phyloP scores from a whole-genome alignment of 257 asterid species.

The Schizonepeta tenuifolia region DNA sequence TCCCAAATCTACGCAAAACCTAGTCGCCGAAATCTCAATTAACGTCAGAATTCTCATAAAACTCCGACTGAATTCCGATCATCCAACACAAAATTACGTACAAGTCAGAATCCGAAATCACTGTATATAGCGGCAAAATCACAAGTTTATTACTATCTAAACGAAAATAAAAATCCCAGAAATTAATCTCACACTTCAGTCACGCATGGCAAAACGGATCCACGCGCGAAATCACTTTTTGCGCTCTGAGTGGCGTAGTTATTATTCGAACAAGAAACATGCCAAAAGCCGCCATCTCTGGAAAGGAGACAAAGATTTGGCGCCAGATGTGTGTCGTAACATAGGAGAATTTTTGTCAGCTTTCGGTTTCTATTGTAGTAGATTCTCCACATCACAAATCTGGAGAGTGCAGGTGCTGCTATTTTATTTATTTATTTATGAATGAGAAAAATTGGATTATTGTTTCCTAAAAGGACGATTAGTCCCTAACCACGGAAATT shows the following conservation, averaged over 20 bases:
- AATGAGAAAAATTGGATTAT: neutral
- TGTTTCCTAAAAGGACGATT: neutral
- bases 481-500: slow-evolving; percentile 36
- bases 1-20: slow-evolving; percentile 30
- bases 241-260: neutral
- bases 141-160: neutral
- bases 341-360: slow-evolving; percentile 22
- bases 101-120: slow-evolving; percentile 27
- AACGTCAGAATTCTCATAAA: slow-evolving; percentile 3
- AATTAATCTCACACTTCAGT: slow-evolving; percentile 19
- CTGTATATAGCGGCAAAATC: neutral
- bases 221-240: slow-evolving; percentile 19
- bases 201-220: slow-evolving; percentile 4
- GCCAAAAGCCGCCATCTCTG: slow-evolving; percentile 14
- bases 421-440: neutral
- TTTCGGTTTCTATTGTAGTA: slow-evolving; percentile 17
- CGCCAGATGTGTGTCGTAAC: slow-evolving; percentile 17
- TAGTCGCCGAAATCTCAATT: slow-evolving; percentile 22
- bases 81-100: slow-evolving; percentile 25
- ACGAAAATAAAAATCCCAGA: slow-evolving; percentile 23
- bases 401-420: slow-evolving; percentile 14
- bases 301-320: neutral
- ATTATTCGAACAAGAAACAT: neutral
- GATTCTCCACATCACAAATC: slow-evolving; percentile 28
- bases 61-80: slow-evolving; percentile 28